Percentiles rank a stretch among this genome's conserved stretches.
These are phyloP conservation scores for Coemansia sp. DNA, from an alignment of 192 early-diverging fungal genomes.

Conservation along the genomic window DNA sequence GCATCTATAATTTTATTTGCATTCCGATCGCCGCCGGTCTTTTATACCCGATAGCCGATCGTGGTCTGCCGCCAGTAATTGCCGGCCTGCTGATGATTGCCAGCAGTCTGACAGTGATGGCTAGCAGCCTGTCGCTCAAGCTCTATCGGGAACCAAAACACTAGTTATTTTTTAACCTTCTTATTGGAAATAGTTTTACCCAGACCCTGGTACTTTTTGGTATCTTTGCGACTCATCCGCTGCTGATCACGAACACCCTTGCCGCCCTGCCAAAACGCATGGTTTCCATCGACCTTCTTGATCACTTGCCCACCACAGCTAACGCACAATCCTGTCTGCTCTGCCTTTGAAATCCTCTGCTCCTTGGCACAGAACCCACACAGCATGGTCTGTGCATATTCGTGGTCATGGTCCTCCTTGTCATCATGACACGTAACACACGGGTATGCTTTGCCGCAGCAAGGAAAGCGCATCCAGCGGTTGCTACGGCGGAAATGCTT, in stretches of 20 bases:
- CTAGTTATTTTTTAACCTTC: constrained; percentile 40
- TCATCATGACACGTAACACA: constrained; percentile 87
- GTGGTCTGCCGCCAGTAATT: constrained; percentile 68
- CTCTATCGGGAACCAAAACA: constrained; percentile 51
- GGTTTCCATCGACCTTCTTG: constrained; percentile 51
- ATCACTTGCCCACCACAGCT: constrained; percentile 67
- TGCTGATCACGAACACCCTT: constrained; percentile 71
- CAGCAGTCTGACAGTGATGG: constrained; percentile 81
- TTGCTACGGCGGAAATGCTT: constrained; percentile 82
- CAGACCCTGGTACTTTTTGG: constrained; percentile 59
- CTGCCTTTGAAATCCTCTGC: constrained; percentile 56
- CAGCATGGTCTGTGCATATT: constrained; percentile 74
- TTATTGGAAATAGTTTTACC: constrained; percentile 57
- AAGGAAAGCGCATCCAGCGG: constrained; percentile 91
- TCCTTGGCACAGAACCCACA: constrained; percentile 85
- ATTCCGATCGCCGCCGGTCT: constrained; percentile 91
- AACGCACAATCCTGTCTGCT: constrained; percentile 49
- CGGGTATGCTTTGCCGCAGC: constrained; percentile 78
- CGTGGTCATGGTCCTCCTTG: constrained; percentile 64
- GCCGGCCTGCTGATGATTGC: constrained; percentile 90
- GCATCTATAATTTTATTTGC: constrained; percentile 80
- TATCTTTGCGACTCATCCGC: constrained; percentile 76
- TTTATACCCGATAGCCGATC: constrained; percentile 61
- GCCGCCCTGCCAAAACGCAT: constrained; percentile 89
- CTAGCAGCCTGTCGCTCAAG: constrained; percentile 71